These are phyloP conservation scores for Plantago major DNA, from an alignment of 257 asterid species.

Conservation along the genomic window DNA sequence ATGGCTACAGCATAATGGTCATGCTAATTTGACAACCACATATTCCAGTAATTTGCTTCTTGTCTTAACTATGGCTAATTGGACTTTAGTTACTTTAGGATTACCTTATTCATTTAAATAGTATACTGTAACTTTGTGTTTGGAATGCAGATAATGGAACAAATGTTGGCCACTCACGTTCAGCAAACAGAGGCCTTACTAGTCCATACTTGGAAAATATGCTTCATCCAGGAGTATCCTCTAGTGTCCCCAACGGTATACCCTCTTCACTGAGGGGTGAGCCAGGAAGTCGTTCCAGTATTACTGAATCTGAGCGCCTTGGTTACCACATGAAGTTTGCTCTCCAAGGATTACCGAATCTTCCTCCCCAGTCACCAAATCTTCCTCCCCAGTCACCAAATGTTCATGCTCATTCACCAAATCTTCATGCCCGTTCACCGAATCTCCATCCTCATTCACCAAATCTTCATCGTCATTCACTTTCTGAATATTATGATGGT, in stretches of 20 bases:
- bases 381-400: too few relatives aligned
- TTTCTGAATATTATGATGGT: slow-evolving; percentile 74
- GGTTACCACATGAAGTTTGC: slow-evolving; percentile 55
- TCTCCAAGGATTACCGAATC: slow-evolving; percentile 47
- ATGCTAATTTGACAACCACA: slow-evolving; percentile 46
- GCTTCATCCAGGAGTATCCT: slow-evolving; percentile 53
- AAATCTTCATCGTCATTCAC: slow-evolving; percentile 70
- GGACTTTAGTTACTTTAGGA: slow-evolving; percentile 17
- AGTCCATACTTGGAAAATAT: slow-evolving; percentile 49
- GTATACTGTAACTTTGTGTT: slow-evolving; percentile 37
- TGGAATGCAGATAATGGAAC: slow-evolving; percentile 48
- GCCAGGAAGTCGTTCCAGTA: slow-evolving; percentile 48
- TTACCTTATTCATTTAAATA: slow-evolving; percentile 15
- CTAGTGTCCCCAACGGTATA: slow-evolving; percentile 63
- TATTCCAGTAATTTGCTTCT: slow-evolving; percentile 60
- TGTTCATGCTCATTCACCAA: too few relatives aligned
- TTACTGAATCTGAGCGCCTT: slow-evolving; percentile 49
- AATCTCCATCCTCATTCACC: slow-evolving; percentile 5
- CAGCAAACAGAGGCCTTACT: slow-evolving; percentile 45
- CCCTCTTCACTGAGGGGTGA: slow-evolving; percentile 51
- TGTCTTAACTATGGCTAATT: slow-evolving; percentile 15
- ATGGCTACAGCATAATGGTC: slow-evolving; percentile 55
- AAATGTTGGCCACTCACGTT: slow-evolving; percentile 32
- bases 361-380: too few relatives aligned
- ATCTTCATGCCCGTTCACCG: too few relatives aligned